phyloP scores from a whole-genome alignment of 495 filamentous ascomycete genomes.

The Jackrogersella minutella region DNA sequence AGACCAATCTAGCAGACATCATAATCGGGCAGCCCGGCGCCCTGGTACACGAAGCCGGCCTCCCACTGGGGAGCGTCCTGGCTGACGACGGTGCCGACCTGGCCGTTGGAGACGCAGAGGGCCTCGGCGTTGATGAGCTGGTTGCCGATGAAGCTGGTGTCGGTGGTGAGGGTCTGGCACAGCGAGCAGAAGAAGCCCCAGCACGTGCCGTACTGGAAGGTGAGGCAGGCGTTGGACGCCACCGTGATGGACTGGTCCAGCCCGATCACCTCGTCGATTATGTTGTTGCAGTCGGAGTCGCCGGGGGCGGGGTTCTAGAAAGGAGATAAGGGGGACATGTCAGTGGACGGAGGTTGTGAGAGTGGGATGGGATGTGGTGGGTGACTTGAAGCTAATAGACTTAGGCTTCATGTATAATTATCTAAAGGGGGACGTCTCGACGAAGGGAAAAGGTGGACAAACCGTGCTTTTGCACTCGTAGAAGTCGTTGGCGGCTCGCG shows the following conservation, averaged over 20 bases:
- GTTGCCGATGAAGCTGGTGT: conserved; percentile 51
- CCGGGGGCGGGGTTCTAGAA: conserved; percentile 43
- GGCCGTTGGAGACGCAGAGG: conserved; percentile 49
- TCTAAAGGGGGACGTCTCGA: not conserved
- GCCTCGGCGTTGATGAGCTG: conserved; percentile 49
- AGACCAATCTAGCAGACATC: conserved; percentile 45
- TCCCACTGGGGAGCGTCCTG: conserved; percentile 51
- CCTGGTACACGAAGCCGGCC: conserved; percentile 48
- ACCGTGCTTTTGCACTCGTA: conserved; percentile 52
- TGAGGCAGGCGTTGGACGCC: conserved; percentile 49
- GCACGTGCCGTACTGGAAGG: conserved; percentile 49
- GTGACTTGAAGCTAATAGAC: no score
- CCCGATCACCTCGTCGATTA: conserved; percentile 46
- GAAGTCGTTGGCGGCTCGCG: conserved; percentile 45
- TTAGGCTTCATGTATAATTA: no score
- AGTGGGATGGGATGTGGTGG: not conserved
- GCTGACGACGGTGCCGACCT: conserved; percentile 51
- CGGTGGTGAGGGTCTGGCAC: conserved; percentile 47
- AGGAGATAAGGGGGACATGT: not conserved
- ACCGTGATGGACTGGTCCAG: conserved; percentile 47
- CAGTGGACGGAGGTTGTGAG: not conserved
- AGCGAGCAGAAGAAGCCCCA: conserved; percentile 56
- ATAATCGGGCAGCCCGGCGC: conserved; percentile 47
- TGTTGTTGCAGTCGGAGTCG: conserved; percentile 46
- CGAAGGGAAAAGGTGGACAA: conserved; percentile 16